Evolutionary conservation across 768 basidiomycete species (phyloP).

Genomic region (Cystofilobasidium macerans): DNA sequence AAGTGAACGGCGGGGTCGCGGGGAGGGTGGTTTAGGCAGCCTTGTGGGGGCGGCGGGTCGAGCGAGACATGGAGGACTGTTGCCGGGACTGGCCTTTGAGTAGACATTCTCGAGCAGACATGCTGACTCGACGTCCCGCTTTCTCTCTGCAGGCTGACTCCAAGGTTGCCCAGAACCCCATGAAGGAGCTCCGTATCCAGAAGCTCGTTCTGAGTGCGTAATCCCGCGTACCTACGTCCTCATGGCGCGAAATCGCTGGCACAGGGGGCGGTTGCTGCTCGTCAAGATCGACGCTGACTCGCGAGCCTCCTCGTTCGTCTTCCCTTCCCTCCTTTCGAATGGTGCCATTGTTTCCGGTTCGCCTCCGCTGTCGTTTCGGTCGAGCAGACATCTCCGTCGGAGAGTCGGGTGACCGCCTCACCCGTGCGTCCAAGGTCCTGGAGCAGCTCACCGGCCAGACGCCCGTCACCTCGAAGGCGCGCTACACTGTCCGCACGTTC

Average conservation of each 20-base stretch:
- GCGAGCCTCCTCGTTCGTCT: background rate
- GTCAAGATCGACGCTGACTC: background rate
- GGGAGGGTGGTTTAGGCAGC: background rate
- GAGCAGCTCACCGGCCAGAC: slow-evolving; percentile 99
- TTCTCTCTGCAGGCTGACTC: slow-evolving; percentile 35
- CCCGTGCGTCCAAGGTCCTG: slow-evolving; percentile 96
- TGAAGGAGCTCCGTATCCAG: slow-evolving; percentile 93
- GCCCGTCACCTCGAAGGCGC: slow-evolving; percentile 97
- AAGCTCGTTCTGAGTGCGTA: slow-evolving; percentile 96
- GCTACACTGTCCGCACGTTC: slow-evolving; percentile 98
- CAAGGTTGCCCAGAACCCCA: slow-evolving; percentile 55
- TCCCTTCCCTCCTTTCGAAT: background rate
- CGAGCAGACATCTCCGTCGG: slow-evolving; percentile 95
- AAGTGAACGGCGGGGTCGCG: no score
- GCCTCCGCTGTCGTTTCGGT: background rate
- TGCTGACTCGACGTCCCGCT: slow-evolving; percentile 3
- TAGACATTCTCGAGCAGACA: background rate
- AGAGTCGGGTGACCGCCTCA: slow-evolving; percentile 97
- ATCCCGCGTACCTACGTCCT: slow-evolving; percentile 31
- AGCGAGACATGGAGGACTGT: background rate
- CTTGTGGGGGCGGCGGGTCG: background rate
- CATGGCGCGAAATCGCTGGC: background rate
- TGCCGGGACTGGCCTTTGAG: no score
- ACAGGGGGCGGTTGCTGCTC: background rate
- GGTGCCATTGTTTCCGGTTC: background rate